Evolutionary conservation across 768 basidiomycete species (phyloP), one percentile per base, ranked within the genome.

Genomic region (Lactarius sanguifluus): DNA sequence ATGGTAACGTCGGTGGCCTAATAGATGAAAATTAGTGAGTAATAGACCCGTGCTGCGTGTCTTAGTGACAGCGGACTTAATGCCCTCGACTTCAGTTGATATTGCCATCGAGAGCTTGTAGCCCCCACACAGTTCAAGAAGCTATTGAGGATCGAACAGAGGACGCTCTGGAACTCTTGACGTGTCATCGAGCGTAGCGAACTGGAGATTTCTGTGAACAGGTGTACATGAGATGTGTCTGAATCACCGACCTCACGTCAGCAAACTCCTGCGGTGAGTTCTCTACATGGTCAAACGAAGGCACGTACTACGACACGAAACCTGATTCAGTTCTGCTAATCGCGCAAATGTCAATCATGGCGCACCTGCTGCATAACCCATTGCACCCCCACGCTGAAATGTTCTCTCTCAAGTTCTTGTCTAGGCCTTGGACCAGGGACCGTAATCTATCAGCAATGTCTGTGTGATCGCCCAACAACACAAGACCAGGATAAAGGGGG

Each of bases 121-220:
- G 76, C 0, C 89, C 86, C 81, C 5, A 96, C 79, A 55, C 85
- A 85, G 61, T 82, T 84, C 45, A 94, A 75, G 56, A 92, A 80
- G 61, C 80, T 81, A 55, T 76, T 76, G 73, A 89, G 93, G 71
- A 94, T 81, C 23, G 76, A 73, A 58, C 81, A 83, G 23, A 91
- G 77, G n/a, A 90, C 78, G 15, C 76, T 74, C 61, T 88, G 79
- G 72, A 94, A 96, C 8, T 88, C 85, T 1, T 78, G 59, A 64
- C 94, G 92, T 5, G 81, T 76, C 85, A 94, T 85, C 18, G 79
- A 80, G 64, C 86, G 84, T 45, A 96, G 76, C 57, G 85, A 81
- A 61, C 82, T 81, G 59, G 20, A 23, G 58, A 30, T 41, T 32
- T 10, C 15, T 25, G 32, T 64, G 43, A 63, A 10, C 47, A 25